A percentile compares a stretch with the other conserved stretches of the same genome.
These are phyloP conservation scores for Vinca minor DNA, from an alignment of 257 asterid species.

Conservation along the genomic window DNA sequence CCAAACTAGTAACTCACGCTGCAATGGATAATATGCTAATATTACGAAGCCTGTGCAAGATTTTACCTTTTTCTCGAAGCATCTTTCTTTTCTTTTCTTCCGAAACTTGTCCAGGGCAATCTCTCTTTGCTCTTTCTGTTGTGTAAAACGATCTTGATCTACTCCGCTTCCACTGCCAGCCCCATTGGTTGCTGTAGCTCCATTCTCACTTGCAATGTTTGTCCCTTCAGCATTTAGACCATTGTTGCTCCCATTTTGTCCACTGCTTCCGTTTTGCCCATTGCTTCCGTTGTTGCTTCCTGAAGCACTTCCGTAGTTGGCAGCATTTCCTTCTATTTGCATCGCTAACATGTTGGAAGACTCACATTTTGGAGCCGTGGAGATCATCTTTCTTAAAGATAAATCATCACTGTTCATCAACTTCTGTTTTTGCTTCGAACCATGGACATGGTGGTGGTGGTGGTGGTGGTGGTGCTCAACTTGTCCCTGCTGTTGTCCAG, in stretches of 20 bases:
- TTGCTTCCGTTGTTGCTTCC: slow-evolving; percentile 40
- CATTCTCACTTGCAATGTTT: slow-evolving; percentile 26
- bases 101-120: slow-evolving; percentile 42
- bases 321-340: slow-evolving; percentile 31
- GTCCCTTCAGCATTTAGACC: slow-evolving; percentile 33
- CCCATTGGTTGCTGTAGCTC: slow-evolving; percentile 21
- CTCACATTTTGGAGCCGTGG: slow-evolving; percentile 20
- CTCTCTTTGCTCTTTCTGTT: slow-evolving; percentile 21
- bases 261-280: slow-evolving; percentile 38
- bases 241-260: slow-evolving; percentile 31
- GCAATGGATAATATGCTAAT: not conserved
- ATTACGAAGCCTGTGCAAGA: not conserved
- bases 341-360: slow-evolving; percentile 18
- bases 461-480: slow-evolving; percentile 48
- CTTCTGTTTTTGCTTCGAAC: slow-evolving; percentile 27
- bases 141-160: slow-evolving; percentile 29
- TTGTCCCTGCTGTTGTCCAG: slow-evolving; percentile 27
- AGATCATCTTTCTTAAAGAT: slow-evolving; percentile 17
- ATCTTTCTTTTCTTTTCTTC: slow-evolving; percentile 45
- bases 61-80: slow-evolving; percentile 44
- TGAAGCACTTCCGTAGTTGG: slow-evolving; percentile 43
- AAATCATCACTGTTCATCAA: slow-evolving; percentile 19
- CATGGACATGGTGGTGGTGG: slow-evolving; percentile 38
- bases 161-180: slow-evolving; percentile 27
- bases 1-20: not conserved